A percentile compares a stretch with the other conserved stretches of the same genome.
phyloP scores from a whole-genome alignment of 495 filamentous ascomycete genomes.

The Jackrogersella multiformis region DNA sequence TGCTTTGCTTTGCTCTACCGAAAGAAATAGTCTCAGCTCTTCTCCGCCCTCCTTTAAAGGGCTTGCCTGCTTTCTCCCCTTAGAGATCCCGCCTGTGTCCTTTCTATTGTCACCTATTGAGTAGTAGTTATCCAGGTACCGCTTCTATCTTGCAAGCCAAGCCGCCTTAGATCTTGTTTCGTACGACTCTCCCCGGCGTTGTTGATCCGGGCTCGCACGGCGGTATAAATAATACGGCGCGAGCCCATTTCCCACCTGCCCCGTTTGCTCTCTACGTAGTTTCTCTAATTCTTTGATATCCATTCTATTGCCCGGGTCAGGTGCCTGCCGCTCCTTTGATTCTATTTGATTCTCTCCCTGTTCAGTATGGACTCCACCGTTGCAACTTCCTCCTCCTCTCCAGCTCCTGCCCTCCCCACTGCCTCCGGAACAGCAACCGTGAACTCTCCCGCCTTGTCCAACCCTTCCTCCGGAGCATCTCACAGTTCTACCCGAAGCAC shows the following conservation, averaged over 20 bases:
- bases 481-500: slow-evolving; percentile 37
- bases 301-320: slow-evolving; percentile 12
- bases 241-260: slow-evolving; percentile 22
- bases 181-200: slow-evolving; percentile 13
- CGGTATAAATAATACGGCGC: slow-evolving; percentile 40
- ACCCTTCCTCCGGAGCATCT: slow-evolving; percentile 37
- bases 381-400: not conserved
- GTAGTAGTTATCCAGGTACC: not conserved
- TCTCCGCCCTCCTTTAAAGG: slow-evolving; percentile 16
- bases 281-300: slow-evolving; percentile 33
- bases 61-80: not conserved
- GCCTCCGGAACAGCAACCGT: slow-evolving; percentile 14
- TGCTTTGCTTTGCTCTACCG: slow-evolving; percentile 20
- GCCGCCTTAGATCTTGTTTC: slow-evolving; percentile 9
- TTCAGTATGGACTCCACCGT: slow-evolving; percentile 39
- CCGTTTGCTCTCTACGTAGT: slow-evolving; percentile 40
- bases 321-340: slow-evolving; percentile 14
- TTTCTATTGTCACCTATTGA: not conserved
- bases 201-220: slow-evolving; percentile 16
- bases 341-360: slow-evolving; percentile 3
- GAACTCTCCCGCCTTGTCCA: slow-evolving; percentile 36
- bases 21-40: slow-evolving; percentile 11
- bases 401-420: slow-evolving; percentile 21
- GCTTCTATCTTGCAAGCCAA: slow-evolving; percentile 5
- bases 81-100: not conserved